phyloP scores from a whole-genome alignment of 495 filamentous ascomycete genomes.

The Polyplosphaeria fusca region DNA sequence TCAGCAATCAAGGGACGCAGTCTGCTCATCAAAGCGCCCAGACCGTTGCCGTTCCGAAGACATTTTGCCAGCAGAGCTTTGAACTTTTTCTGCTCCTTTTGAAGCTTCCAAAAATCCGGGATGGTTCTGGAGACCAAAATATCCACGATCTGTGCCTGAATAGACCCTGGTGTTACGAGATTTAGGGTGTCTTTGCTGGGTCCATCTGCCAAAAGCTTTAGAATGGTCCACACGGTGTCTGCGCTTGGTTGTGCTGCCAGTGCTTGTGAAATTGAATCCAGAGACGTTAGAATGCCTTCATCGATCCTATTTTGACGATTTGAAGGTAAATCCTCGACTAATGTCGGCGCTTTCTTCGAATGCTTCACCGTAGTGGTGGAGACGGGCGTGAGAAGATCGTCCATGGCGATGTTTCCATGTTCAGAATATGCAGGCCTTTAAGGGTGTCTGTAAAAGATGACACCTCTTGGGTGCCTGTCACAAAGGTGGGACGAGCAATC shows the following conservation, averaged over 20 bases:
- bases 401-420: constrained; percentile 34
- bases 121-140: constrained; percentile 65
- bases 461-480: too few species aligned
- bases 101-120: constrained; percentile 67
- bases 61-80: constrained; percentile 57
- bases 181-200: constrained; percentile 47
- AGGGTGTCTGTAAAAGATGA: too few species aligned
- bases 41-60: constrained; percentile 67
- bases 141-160: constrained; percentile 67
- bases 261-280: constrained; percentile 58
- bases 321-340: constrained; percentile 21
- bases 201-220: constrained; percentile 53
- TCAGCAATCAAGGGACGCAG: constrained; percentile 54
- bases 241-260: constrained; percentile 65
- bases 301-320: neutral
- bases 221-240: constrained; percentile 50
- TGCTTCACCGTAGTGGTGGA: constrained; percentile 26
- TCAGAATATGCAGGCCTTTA: neutral
- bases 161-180: constrained; percentile 61
- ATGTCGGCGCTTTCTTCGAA: neutral
- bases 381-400: constrained; percentile 40
- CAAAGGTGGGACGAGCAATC: too few species aligned
- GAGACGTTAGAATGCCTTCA: constrained; percentile 35
- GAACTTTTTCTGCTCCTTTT: constrained; percentile 38
- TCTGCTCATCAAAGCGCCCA: constrained; percentile 64